Evolutionary conservation across 441 rosid species (phyloP), one percentile per base, ranked within the genome.

Genomic region (Bocquillonia castaneifolia): DNA sequence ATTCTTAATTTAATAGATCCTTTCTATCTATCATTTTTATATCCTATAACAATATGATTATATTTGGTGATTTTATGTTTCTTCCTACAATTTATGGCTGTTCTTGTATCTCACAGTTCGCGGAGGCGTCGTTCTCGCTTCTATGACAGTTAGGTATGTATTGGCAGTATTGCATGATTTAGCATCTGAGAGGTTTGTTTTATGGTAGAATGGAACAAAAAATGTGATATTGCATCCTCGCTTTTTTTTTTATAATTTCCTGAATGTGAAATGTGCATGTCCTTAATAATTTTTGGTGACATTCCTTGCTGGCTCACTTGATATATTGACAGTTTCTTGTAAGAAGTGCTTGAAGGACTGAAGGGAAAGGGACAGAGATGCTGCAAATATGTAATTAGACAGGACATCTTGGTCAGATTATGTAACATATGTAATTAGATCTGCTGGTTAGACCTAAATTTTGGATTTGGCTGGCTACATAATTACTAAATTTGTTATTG

Each of bases 41-140:
- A 3, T 39, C 39, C 25, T n/a, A 47, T 25, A n/a, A 7, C 25
- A 15, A 29, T 31, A 22, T 5, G 32, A 6, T 4, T n/a, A 26
- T 26, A 51, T 47, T 9, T 51, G 22, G 37, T 66, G 17, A 17
- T 55, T 51, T 22, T 22, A 22, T 62, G 17, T 60, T 78, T 51
- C 67, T 23, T 66, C 48, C 29, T 34, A n/a, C 36, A 68, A 47
- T 66, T 79, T 67, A 66, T 69, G 59, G 59, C 17, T 72, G 25
- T 72, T 71, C 66, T 77, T 55, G 57, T 44, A 54, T 67, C 71
- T 79, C 71, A 68, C 93, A 91, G 95, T 76, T 88, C 81, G 48
- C 74, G 89, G 69, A 85, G 96, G 76, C 93, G 86, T 4, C 84
- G 86, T 31, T 83, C 94, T 37, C 96, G 92, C 75, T 91, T 91